Conservation (phyloP, 768 basidiomycete species). For the Tylopilus sp. region DNA sequence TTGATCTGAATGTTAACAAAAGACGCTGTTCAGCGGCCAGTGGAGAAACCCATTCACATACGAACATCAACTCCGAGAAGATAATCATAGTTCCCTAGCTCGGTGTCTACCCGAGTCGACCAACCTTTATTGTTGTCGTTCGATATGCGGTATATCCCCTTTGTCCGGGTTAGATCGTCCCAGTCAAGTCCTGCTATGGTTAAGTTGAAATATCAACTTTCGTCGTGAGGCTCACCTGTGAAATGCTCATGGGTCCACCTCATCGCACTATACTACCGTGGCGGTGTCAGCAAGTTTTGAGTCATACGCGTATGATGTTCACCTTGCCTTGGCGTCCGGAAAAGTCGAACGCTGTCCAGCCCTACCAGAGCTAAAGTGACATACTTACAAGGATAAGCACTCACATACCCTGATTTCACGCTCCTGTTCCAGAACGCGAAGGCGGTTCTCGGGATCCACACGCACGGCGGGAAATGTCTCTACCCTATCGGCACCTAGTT, state of each 20-base stretch:
- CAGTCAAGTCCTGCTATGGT: conserved; percentile 67
- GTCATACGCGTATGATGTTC: conserved; percentile 12
- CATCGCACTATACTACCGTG: conserved; percentile 60
- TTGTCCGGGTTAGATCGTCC: conserved; percentile 64
- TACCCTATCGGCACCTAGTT: conserved; percentile 76
- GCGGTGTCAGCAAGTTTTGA: neutral
- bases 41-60: conserved; percentile 3
- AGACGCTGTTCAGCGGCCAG: conserved; percentile 2
- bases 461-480: conserved; percentile 71
- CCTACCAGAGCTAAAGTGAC: conserved; percentile 39
- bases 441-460: conserved; percentile 66
- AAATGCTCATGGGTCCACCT: conserved; percentile 80
- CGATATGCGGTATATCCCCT: conserved; percentile 70
- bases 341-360: conserved; percentile 86
- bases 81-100: conserved; percentile 88
- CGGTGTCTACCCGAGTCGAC: conserved; percentile 76
- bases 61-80: conserved; percentile 71
- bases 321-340: conserved; percentile 74
- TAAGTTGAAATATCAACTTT: neutral
- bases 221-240: conserved; percentile 47
- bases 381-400: neutral
- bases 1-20: conserved; percentile 55
- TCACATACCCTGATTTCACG: conserved; percentile 62
- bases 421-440: conserved; percentile 53
- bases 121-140: conserved; percentile 69